A percentile compares a stretch with the other conserved stretches of the same genome.
These are phyloP conservation scores for Litchi chinensis DNA, from an alignment of 345 rosid species.

Conservation along the genomic window DNA sequence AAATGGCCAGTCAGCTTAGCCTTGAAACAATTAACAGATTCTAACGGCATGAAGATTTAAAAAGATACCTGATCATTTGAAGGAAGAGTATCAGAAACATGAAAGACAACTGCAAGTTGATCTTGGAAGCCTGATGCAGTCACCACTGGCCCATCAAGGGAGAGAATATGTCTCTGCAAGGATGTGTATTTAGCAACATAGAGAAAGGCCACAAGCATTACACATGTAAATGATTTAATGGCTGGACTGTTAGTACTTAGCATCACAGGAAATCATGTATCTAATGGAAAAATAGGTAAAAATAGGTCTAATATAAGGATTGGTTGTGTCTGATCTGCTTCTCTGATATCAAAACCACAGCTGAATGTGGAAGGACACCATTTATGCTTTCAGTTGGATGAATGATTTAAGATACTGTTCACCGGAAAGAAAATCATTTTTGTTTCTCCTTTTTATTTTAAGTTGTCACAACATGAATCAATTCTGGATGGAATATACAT, in stretches of 20 bases:
- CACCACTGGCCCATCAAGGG: conserved; percentile 86
- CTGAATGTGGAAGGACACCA: background rate
- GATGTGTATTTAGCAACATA: conserved; percentile 8
- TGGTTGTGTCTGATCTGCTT: background rate
- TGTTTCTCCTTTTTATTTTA: too few relatives aligned
- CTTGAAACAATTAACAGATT: conserved; percentile 14
- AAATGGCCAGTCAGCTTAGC: background rate
- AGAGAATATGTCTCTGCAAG: conserved; percentile 77
- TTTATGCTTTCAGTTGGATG: background rate
- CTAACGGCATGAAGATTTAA: background rate
- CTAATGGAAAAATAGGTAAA: background rate
- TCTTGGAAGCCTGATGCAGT: conserved; percentile 82
- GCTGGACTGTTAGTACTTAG: background rate
- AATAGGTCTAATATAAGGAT: background rate
- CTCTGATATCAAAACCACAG: background rate
- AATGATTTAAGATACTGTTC: background rate
- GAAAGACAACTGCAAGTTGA: conserved; percentile 79
- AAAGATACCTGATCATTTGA: conserved; percentile 75
- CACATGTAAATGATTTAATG: background rate
- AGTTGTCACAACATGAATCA: background rate
- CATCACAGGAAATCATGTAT: background rate
- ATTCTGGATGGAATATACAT: background rate
- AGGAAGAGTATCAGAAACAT: conserved; percentile 79
- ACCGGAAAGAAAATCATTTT: too few relatives aligned
- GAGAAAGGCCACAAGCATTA: background rate